These are phyloP conservation scores for Lentinula boryana DNA, from an alignment of 768 basidiomycete genomes.

Conservation along the genomic window DNA sequence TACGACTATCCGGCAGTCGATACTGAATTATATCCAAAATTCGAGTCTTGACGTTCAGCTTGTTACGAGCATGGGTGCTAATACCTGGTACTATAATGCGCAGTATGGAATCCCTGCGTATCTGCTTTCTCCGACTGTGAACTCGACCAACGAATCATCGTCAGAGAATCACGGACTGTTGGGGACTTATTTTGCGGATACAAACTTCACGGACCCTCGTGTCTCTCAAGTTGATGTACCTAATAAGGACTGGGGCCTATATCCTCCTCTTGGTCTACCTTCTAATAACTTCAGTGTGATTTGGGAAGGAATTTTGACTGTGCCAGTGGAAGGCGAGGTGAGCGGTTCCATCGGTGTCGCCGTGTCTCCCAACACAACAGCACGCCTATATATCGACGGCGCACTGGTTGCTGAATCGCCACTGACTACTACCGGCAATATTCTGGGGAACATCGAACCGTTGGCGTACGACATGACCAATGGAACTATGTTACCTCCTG, in stretches of 20 bases:
- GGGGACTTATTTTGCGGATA: conserved; percentile 17
- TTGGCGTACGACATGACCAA: conserved; percentile 11
- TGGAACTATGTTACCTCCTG: conserved; percentile 15
- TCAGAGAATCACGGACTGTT: conserved; percentile 5
- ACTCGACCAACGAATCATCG: background rate
- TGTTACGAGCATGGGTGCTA: conserved; percentile 17
- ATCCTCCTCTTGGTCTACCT: conserved; percentile 18
- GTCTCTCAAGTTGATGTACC: conserved; percentile 16
- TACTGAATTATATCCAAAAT: conserved; percentile 9
- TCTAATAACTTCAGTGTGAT: conserved; percentile 21
- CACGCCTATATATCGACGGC: conserved; percentile 17
- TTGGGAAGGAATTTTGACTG: conserved; percentile 19
- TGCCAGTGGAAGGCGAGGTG: conserved; percentile 17
- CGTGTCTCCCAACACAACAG: conserved; percentile 16
- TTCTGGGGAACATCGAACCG: conserved; percentile 16
- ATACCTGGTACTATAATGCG: conserved; percentile 18
- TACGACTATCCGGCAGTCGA: conserved; percentile 15
- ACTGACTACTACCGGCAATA: conserved; percentile 11
- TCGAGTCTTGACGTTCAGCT: conserved; percentile 5
- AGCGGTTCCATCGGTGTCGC: conserved; percentile 19
- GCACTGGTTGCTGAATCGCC: conserved; percentile 11
- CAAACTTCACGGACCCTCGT: conserved; percentile 15
- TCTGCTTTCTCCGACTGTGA: conserved; percentile 11
- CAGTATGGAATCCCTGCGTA: conserved; percentile 19
- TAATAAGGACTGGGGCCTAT: conserved; percentile 20